A percentile compares a stretch with the other conserved stretches of the same genome.
Evolutionary conservation across 352 stramenopile species (phyloP).

Genomic region (Aphanomyces invadans): DNA sequence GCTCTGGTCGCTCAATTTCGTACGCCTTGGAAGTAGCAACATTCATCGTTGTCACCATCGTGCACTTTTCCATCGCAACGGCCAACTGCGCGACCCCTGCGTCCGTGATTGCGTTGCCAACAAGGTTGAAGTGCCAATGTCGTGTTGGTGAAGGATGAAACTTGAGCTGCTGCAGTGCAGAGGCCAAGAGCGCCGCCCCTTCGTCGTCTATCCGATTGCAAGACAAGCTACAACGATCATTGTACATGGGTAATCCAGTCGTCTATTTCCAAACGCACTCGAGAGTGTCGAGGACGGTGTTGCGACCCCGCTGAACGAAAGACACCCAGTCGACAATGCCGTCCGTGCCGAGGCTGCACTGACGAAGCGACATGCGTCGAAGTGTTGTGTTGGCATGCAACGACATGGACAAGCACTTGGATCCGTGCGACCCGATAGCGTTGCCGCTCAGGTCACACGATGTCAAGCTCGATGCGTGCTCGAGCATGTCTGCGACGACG

Average conservation of each 20-base stretch:
- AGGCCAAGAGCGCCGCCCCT: neutral
- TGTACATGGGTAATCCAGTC: neutral
- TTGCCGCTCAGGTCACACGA: conserved; percentile 20
- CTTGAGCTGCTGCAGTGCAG: neutral
- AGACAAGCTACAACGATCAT: conserved; percentile 3
- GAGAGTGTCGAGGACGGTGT: conserved; percentile 11
- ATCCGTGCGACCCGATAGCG: conserved; percentile 16
- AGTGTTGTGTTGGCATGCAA: conserved; percentile 3
- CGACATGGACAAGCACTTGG: conserved; percentile 15
- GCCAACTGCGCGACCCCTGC: neutral
- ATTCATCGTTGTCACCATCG: neutral
- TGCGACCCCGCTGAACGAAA: conserved; percentile 6
- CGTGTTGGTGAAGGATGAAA: neutral
- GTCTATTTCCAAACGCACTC: neutral
- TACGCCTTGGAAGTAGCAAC: conserved; percentile 14
- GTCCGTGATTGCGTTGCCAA: conserved; percentile 12
- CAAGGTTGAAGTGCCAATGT: conserved; percentile 7
- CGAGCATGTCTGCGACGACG: conserved; percentile 13
- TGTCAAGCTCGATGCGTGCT: neutral
- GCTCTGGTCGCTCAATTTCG: conserved; percentile 3
- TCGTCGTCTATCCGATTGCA: conserved; percentile 20
- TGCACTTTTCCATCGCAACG: neutral
- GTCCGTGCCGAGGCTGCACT: conserved; percentile 11
- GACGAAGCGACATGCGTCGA: neutral
- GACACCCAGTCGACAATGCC: conserved; percentile 3